These are phyloP conservation scores for Peterozyma xylosa DNA, from an alignment of 805 yeast genomes.

Conservation along the genomic window DNA sequence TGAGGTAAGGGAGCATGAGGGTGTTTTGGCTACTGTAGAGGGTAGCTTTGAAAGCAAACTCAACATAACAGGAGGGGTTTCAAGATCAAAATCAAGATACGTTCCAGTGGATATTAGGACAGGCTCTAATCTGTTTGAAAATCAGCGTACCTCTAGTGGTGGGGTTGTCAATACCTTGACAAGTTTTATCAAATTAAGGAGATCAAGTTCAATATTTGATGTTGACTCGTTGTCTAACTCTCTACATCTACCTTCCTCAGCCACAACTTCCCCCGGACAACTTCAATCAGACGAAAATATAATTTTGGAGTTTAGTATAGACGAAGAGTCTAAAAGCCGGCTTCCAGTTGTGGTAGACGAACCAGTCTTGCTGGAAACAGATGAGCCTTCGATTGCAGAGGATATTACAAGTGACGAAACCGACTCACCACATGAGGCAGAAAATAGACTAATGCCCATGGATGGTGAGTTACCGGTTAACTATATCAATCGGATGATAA, in stretches of 20 bases:
- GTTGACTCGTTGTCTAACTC: constrained; percentile 9
- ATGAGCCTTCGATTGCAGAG: background rate
- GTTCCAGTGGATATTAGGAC: background rate
- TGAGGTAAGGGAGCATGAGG: background rate
- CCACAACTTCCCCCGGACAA: background rate
- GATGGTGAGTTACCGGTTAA: constrained; percentile 22
- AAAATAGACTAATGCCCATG: background rate
- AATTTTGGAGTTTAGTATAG: no score
- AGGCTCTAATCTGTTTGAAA: constrained; percentile 1
- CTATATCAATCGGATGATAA: constrained; percentile 23
- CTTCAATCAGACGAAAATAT: background rate
- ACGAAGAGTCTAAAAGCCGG: no score
- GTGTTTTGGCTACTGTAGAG: background rate
- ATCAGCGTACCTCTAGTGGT: constrained; percentile 1
- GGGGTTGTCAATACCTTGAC: constrained; percentile 22
- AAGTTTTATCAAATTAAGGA: constrained; percentile 16
- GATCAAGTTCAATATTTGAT: constrained; percentile 4
- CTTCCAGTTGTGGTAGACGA: background rate
- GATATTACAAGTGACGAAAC: background rate
- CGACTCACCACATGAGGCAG: constrained; percentile 4
- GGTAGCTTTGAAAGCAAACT: background rate
- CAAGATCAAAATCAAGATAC: background rate
- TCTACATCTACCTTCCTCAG: background rate
- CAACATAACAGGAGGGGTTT: background rate
- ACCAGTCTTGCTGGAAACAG: constrained; percentile 2